Evolutionary conservation across 2,329 filamentous ascomycete genomes (phyloP).

Genomic region (Claviceps sorghi): DNA sequence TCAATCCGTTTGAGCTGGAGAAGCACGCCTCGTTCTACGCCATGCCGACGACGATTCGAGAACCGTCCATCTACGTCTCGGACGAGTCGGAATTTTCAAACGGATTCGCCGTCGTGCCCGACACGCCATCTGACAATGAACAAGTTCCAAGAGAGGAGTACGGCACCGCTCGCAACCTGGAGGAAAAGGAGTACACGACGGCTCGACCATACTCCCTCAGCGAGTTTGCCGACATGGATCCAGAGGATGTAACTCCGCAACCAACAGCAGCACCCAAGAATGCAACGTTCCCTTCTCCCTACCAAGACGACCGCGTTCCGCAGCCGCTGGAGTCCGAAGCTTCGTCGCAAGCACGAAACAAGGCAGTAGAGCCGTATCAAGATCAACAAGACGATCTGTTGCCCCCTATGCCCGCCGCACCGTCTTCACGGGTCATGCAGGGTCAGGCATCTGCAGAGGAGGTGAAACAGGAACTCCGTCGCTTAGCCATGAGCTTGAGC

Average conservation of each 20-base stretch:
- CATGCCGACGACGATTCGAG: constrained; percentile 26
- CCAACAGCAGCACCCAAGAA: constrained; percentile 13
- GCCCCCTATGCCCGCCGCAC: constrained; percentile 29
- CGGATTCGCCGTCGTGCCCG: constrained; percentile 15
- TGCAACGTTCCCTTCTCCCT: constrained; percentile 2
- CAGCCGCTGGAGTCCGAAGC: constrained; percentile 7
- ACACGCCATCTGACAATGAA: constrained; percentile 6
- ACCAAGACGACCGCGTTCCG: constrained; percentile 8
- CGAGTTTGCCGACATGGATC: constrained; percentile 27
- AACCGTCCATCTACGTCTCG: constrained; percentile 46
- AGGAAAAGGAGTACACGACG: constrained; percentile 5
- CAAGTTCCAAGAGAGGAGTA: constrained; percentile 6
- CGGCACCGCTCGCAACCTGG: constrained; percentile 3
- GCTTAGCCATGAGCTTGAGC: constrained; percentile 32
- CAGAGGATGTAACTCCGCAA: constrained; percentile 21
- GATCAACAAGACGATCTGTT: constrained; percentile 11
- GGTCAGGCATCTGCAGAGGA: constrained; percentile 36
- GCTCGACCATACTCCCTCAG: constrained; percentile 23
- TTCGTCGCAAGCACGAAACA: neutral
- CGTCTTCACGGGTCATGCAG: constrained; percentile 38
- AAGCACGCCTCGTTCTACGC: constrained; percentile 44
- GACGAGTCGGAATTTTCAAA: constrained; percentile 39
- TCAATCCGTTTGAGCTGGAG: constrained; percentile 48
- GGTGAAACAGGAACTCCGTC: constrained; percentile 35
- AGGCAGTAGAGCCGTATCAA: constrained; percentile 3